These are phyloP conservation scores for Botrytis porri DNA, from an alignment of 2,329 filamentous ascomycete genomes.

Conservation along the genomic window DNA sequence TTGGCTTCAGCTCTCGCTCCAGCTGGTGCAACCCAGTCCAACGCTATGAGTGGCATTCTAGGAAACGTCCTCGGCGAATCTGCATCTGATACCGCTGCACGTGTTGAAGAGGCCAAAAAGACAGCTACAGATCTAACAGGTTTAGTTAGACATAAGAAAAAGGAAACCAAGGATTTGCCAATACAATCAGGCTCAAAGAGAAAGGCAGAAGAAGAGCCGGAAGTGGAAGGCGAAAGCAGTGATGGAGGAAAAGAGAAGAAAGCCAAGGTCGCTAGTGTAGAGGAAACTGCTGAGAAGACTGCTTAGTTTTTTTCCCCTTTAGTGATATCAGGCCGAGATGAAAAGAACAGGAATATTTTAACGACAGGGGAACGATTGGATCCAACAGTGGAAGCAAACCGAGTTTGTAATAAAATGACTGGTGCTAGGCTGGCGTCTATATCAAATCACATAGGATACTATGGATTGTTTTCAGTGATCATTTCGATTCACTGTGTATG, in stretches of 20 bases:
- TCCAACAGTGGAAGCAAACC: not conserved
- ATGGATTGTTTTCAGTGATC: not conserved
- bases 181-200: constrained; percentile 48
- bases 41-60: constrained; percentile 56
- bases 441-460: not conserved
- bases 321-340: not conserved
- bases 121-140: constrained; percentile 65
- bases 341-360: not conserved
- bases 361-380: not conserved
- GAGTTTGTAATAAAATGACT: not conserved
- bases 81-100: constrained; percentile 57
- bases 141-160: constrained; percentile 68
- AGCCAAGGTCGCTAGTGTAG: constrained; percentile 30
- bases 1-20: constrained; percentile 45
- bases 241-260: constrained; percentile 36
- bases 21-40: constrained; percentile 32
- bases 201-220: constrained; percentile 48
- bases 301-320: not conserved
- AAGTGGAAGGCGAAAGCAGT: constrained; percentile 21
- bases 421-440: not conserved
- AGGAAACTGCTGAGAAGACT: constrained; percentile 19
- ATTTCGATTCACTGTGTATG: not conserved
- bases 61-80: constrained; percentile 62
- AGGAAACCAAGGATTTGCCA: constrained; percentile 38
- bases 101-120: constrained; percentile 63